Evolutionary conservation across 305 asterid species (phyloP).

Genomic region (Coffea humblotiana): DNA sequence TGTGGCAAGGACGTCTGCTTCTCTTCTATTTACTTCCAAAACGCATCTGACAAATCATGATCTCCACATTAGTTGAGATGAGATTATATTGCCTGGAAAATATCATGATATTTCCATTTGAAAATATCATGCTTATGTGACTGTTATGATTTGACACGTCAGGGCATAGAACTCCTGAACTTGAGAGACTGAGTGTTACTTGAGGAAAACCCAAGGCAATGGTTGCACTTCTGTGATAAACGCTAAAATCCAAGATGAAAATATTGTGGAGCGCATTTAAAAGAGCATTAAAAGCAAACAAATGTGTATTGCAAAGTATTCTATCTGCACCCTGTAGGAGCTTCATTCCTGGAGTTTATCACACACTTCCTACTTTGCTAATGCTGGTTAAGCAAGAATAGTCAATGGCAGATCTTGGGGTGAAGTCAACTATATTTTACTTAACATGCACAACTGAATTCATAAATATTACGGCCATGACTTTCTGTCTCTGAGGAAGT

Average conservation of each 20-base stretch:
- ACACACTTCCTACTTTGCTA: neutral
- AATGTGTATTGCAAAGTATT: neutral
- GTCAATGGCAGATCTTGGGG: neutral
- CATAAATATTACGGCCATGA: neutral
- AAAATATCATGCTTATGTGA: neutral
- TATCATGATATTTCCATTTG: neutral
- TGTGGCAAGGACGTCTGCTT: constrained; percentile 50
- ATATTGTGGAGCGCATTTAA: neutral
- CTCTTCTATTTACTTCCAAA: constrained; percentile 50
- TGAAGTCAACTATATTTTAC: neutral
- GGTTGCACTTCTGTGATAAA: neutral
- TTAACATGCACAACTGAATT: neutral
- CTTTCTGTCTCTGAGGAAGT: neutral
- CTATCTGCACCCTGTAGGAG: neutral
- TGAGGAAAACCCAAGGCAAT: neutral
- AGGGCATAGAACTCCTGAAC: neutral
- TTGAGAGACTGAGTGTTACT: neutral
- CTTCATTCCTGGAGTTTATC: neutral
- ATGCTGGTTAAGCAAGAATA: neutral
- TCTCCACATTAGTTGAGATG: neutral
- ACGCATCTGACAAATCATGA: constrained; percentile 49
- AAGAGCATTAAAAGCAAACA: neutral
- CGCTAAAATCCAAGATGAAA: neutral
- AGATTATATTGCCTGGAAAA: neutral
- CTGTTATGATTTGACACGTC: neutral